Percentiles rank a stretch among this genome's conserved stretches.
Evolutionary conservation across 2,329 filamentous ascomycete species (phyloP).

Genomic region (Colletotrichum sp.): DNA sequence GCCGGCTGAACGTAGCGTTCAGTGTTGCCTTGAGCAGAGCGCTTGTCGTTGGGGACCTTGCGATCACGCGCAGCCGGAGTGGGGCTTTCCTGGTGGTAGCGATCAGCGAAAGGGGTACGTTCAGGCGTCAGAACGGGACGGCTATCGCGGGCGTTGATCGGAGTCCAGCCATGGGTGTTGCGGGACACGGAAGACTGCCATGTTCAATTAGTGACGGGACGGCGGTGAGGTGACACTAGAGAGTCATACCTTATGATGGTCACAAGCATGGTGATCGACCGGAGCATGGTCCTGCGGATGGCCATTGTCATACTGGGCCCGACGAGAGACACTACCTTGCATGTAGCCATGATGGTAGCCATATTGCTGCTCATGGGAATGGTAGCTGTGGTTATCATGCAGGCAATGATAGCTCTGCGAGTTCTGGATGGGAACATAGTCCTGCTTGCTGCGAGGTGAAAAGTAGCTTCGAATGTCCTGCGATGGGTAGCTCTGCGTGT

Average conservation of each 20-base stretch:
- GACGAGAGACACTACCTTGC: not conserved
- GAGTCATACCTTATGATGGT: not conserved
- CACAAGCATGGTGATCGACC: not conserved
- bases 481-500: not conserved
- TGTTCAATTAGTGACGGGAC: not conserved
- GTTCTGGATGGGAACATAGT: not conserved
- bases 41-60: not conserved
- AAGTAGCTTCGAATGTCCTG: not conserved
- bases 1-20: not conserved
- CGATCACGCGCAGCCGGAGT: not conserved
- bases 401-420: not conserved
- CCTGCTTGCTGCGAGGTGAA: not conserved
- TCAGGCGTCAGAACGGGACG: not conserved
- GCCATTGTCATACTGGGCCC: not conserved
- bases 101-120: not conserved
- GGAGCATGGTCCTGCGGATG: not conserved
- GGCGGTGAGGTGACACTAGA: not conserved
- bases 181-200: not conserved
- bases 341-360: not conserved
- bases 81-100: not conserved
- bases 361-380: not conserved
- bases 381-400: not conserved
- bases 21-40: not conserved
- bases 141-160: not conserved
- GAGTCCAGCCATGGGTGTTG: not conserved